Base-by-base conservation (phyloP, 306 rosid genomes). In the Begonia masoniana region DNA sequence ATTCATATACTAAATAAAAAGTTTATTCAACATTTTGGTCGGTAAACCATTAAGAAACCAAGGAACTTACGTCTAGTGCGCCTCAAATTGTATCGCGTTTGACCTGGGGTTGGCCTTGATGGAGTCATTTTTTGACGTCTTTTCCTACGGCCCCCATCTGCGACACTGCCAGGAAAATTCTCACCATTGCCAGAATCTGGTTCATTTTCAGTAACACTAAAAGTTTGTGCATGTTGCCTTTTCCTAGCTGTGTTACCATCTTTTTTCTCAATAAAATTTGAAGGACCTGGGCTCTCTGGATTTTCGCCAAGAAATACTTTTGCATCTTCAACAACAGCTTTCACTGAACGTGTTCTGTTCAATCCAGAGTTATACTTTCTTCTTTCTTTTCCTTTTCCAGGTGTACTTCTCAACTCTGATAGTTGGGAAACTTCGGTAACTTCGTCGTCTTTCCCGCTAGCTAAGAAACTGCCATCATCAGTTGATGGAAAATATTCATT, bases 21-120 rank as follows among this genome's bases (percentile, higher is more conserved):
- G 39, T 31, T 9, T 31, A 31, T 3, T 31, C 39, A 31, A 31
- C 39, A 31, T 31, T 31, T 21, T 21, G 24, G 24, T 21, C 24
- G 3, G 24, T 21, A 1, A 43, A 1, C 49, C 49, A 5, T 45
- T 10, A 3, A 45, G 15, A n/a, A 45, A 45, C 49, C 49, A 45
- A 45, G 15, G 49, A 64, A 83, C 99, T 75, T 83, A 91, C 99
- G 5, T 77, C 80, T 72, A 79, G 58, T 68, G 92, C 61, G 79
- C 70, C 99, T 91, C 63, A 91, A 82, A 70, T 86, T 81, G 73
- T 86, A 91, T 57, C 94, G 74, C 58, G 50, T 81, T 72, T 70
- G 84, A 39, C 86, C 84, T 9, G 80, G 75, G 48, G 62, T 75
- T 52, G 59, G 82, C 54, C 70, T 65, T 4, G 77, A 41, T 24